Evolutionary conservation across 805 yeast genomes (phyloP).

Genomic region (Candida khao-thaluensis): DNA sequence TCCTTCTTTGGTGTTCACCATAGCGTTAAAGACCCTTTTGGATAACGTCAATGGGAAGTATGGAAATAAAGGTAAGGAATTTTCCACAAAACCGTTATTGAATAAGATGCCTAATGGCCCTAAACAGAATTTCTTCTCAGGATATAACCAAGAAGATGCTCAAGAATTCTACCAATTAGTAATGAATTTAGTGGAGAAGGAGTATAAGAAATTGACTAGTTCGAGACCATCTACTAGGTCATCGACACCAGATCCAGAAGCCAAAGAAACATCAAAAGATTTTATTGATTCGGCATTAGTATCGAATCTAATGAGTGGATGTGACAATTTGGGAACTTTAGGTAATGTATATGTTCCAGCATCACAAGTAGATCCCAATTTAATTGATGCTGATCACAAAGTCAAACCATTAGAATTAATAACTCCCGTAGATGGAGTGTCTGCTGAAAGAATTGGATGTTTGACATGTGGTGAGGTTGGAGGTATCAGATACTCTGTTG

Average conservation of each 20-base stretch:
- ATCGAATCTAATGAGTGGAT: slow-evolving; percentile 31
- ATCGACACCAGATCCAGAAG: slow-evolving; percentile 23
- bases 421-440: slow-evolving; percentile 90
- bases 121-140: slow-evolving; percentile 69
- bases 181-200: slow-evolving; percentile 63
- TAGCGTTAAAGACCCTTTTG: slow-evolving; percentile 51
- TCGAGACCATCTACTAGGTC: slow-evolving; percentile 22
- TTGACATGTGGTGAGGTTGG: slow-evolving; percentile 90
- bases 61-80: slow-evolving; percentile 54
- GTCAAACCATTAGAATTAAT: slow-evolving; percentile 56
- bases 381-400: slow-evolving; percentile 41
- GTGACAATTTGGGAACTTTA: slow-evolving; percentile 52
- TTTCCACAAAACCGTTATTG: slow-evolving; percentile 58
- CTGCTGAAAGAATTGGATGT: slow-evolving; percentile 89
- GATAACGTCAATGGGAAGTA: slow-evolving; percentile 57
- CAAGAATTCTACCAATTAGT: slow-evolving; percentile 90
- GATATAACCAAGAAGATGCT: slow-evolving; percentile 94
- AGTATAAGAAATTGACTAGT: slow-evolving; percentile 35
- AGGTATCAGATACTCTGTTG: slow-evolving; percentile 80
- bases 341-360: slow-evolving; percentile 74
- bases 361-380: slow-evolving; percentile 71
- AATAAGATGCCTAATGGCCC: slow-evolving; percentile 77
- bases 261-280: slow-evolving; percentile 13
- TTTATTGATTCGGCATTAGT: slow-evolving; percentile 23
- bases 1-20: slow-evolving; percentile 46